Conservation (phyloP, 805 yeast genomes). For the Wickerhamia fluorescens region DNA sequence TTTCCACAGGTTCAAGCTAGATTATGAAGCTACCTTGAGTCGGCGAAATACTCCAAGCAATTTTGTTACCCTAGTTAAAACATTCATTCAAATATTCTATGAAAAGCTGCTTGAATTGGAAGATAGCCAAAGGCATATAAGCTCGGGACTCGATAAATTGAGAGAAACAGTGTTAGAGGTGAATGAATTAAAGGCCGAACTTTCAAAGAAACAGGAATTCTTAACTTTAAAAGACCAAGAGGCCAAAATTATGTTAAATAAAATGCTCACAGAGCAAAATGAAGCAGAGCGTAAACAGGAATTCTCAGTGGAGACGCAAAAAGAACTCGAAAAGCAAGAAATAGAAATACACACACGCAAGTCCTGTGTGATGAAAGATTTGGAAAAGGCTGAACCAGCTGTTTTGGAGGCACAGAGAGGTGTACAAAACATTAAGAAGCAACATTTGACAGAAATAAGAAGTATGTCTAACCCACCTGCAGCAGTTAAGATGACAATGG, state of each 20-base stretch:
- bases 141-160: slow-evolving; percentile 65
- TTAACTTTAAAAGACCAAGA: slow-evolving; percentile 54
- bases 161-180: slow-evolving; percentile 74
- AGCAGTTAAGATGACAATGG: slow-evolving; percentile 76
- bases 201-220: slow-evolving; percentile 46
- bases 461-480: slow-evolving; percentile 90
- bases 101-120: slow-evolving; percentile 45
- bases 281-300: slow-evolving; percentile 89
- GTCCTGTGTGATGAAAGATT: slow-evolving; percentile 48
- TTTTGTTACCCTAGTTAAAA: slow-evolving; percentile 43
- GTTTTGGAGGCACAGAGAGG: slow-evolving; percentile 78
- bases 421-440: slow-evolving; percentile 89
- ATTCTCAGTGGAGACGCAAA: slow-evolving; percentile 71
- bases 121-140: slow-evolving; percentile 63
- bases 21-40: slow-evolving; percentile 6
- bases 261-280: slow-evolving; percentile 77
- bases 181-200: slow-evolving; percentile 44
- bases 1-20: slow-evolving; percentile 31
- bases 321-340: slow-evolving; percentile 63
- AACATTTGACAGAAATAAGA: slow-evolving; percentile 81
- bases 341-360: slow-evolving; percentile 48
- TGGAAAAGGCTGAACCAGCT: slow-evolving; percentile 79
- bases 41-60: slow-evolving; percentile 42
- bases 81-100: slow-evolving; percentile 37
- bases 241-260: slow-evolving; percentile 64